A percentile compares a stretch with the other conserved stretches of the same genome.
phyloP scores from a whole-genome alignment of 2,329 filamentous ascomycete genomes.

The Pyrenophora seminiperda region DNA sequence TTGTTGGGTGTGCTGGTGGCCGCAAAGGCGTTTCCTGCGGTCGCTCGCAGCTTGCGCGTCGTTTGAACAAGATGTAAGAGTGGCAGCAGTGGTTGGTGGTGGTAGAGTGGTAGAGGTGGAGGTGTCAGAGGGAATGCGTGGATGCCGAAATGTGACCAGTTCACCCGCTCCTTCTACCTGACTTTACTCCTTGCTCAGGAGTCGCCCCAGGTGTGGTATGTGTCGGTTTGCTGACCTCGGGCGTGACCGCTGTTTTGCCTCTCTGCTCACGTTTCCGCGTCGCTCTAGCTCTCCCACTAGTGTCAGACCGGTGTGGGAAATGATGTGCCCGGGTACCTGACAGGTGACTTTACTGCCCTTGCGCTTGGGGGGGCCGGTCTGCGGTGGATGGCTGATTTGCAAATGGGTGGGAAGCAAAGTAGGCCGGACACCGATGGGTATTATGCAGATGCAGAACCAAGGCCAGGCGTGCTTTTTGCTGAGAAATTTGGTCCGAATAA shows the following conservation, averaged over 20 bases:
- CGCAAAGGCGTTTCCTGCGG: constrained; percentile 1
- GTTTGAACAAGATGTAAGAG: not conserved
- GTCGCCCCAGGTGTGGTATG: not conserved
- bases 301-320: constrained; percentile 22
- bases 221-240: constrained; percentile 22
- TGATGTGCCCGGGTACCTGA: constrained; percentile 20
- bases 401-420: constrained; percentile 4
- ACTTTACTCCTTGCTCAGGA: constrained; percentile 5
- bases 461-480: constrained; percentile 13
- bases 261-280: constrained; percentile 21
- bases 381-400: constrained; percentile 4
- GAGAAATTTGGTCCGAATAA: constrained; percentile 22
- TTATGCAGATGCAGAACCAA: constrained; percentile 19
- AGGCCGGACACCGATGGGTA: constrained; percentile 6
- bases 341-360: constrained; percentile 13
- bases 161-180: constrained; percentile 19
- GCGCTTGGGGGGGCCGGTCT: not conserved
- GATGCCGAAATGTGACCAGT: constrained; percentile 19
- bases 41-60: constrained; percentile 9
- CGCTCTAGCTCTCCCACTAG: constrained; percentile 17
- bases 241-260: constrained; percentile 30
- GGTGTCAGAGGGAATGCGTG: constrained; percentile 1
- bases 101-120: not conserved
- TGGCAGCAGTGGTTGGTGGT: not conserved
- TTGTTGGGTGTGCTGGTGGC: constrained; percentile 4